Evolutionary conservation across 257 asterid species (phyloP).

Genomic region (Misopates orontium): DNA sequence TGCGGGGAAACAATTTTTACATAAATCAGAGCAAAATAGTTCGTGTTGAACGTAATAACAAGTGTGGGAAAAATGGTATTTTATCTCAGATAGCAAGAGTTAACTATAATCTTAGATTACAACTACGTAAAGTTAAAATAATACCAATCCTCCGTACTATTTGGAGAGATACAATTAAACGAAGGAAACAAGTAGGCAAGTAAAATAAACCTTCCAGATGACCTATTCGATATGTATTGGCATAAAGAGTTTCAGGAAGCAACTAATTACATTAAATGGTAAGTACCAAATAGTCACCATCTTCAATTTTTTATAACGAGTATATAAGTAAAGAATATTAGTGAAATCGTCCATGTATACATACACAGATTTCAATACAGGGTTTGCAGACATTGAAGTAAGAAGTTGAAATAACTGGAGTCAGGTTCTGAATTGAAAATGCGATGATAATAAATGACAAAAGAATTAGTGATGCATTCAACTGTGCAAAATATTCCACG

Average conservation of each 20-base stretch:
- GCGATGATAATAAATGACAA: not conserved
- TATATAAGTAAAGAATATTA: conserved; percentile 5
- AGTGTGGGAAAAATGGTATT: conserved; percentile 6
- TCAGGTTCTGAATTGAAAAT: not conserved
- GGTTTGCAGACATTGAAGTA: not conserved
- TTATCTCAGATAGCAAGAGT: conserved; percentile 13
- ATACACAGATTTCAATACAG: conserved; percentile 11
- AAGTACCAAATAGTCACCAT: not conserved
- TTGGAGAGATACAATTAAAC: not conserved
- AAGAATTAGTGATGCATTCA: conserved; percentile 2
- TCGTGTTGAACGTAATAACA: not conserved
- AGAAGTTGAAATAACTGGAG: conserved; percentile 1
- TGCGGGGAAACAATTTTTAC: conserved; percentile 12
- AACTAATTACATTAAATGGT: not conserved
- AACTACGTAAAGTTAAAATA: not conserved
- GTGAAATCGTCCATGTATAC: not conserved
- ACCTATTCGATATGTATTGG: conserved; percentile 7
- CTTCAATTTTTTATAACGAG: not conserved
- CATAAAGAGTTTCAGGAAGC: conserved; percentile 1
- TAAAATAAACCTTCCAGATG: conserved; percentile 11
- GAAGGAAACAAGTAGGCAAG: conserved; percentile 3
- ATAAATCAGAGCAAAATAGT: conserved; percentile 10
- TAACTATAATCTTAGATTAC: not conserved
- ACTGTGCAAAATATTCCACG: not conserved
- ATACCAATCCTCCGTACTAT: not conserved